Evolutionary conservation across 805 yeast species (phyloP).

Genomic region (Candida succiphila): DNA sequence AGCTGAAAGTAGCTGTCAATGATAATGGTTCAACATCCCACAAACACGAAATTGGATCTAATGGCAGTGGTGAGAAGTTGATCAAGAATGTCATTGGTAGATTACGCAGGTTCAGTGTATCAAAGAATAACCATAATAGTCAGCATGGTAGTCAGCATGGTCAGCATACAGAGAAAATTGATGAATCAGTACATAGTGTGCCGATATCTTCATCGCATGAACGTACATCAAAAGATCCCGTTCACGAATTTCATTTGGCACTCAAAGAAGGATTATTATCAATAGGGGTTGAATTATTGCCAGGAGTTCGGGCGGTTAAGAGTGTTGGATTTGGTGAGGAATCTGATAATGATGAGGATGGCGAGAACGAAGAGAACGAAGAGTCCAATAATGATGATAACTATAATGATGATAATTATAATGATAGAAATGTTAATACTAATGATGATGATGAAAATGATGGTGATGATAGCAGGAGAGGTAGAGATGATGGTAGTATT

Average conservation of each 20-base stretch:
- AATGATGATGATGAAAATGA: background rate
- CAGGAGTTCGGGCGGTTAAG: background rate
- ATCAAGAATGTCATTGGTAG: background rate
- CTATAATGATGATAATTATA: background rate
- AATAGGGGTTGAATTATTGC: slow-evolving; percentile 3
- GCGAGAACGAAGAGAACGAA: background rate
- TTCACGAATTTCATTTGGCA: background rate
- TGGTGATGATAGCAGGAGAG: background rate
- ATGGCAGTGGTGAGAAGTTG: background rate
- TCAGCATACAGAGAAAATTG: background rate
- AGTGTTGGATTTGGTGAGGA: slow-evolving; percentile 1
- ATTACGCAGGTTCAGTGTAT: background rate
- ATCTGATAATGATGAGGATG: background rate
- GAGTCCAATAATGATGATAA: background rate
- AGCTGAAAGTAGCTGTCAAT: background rate
- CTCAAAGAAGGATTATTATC: background rate
- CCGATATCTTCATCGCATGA: background rate
- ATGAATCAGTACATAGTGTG: background rate
- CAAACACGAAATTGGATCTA: background rate
- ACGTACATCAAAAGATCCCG: background rate
- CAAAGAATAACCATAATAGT: background rate
- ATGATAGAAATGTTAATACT: background rate
- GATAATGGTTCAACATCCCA: too few species aligned
- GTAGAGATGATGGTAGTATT: background rate
- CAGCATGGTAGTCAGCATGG: too few species aligned